Conservation (phyloP, 1,284 basidiomycete species). For the Ustilago bromivora region DNA sequence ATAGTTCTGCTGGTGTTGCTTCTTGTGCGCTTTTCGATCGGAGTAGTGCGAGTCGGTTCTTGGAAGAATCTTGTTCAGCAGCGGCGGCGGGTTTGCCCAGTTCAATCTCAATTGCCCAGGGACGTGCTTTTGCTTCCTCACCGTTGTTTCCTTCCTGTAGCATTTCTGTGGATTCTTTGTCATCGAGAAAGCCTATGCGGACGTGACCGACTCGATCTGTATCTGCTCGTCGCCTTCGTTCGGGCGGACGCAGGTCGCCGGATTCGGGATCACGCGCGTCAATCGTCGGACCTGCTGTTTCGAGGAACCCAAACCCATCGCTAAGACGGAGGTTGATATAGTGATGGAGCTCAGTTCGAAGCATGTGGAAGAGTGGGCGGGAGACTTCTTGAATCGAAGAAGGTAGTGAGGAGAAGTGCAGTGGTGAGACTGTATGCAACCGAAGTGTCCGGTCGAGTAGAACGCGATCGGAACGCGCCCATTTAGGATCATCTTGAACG, state of each 20-base stretch:
- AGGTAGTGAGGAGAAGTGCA: constrained; percentile 46
- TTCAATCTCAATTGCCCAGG: constrained; percentile 52
- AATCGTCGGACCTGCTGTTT: constrained; percentile 23
- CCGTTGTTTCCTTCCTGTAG: constrained; percentile 20
- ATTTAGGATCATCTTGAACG: constrained; percentile 22
- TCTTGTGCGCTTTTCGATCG: constrained; percentile 21
- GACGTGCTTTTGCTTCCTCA: constrained; percentile 24
- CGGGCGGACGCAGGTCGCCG: constrained; percentile 43
- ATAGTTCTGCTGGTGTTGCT: constrained; percentile 40
- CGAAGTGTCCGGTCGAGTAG: constrained; percentile 47
- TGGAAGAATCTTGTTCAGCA: constrained; percentile 19
- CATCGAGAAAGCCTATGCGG: constrained; percentile 42
- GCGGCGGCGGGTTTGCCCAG: constrained; percentile 44
- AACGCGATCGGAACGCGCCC: constrained; percentile 28
- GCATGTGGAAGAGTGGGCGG: constrained; percentile 37
- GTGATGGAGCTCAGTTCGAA: constrained; percentile 33
- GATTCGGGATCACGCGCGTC: constrained; percentile 34
- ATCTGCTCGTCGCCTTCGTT: constrained; percentile 38
- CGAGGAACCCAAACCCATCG: constrained; percentile 47
- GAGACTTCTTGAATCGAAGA: constrained; percentile 42
- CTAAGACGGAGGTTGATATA: constrained; percentile 53
- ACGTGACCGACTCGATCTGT: constrained; percentile 41
- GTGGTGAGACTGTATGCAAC: constrained; percentile 43
- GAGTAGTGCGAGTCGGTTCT: constrained; percentile 17
- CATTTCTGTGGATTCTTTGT: constrained; percentile 26